Base-by-base conservation (phyloP, 805 yeast species). In the Huiozyma naganishii region DNA sequence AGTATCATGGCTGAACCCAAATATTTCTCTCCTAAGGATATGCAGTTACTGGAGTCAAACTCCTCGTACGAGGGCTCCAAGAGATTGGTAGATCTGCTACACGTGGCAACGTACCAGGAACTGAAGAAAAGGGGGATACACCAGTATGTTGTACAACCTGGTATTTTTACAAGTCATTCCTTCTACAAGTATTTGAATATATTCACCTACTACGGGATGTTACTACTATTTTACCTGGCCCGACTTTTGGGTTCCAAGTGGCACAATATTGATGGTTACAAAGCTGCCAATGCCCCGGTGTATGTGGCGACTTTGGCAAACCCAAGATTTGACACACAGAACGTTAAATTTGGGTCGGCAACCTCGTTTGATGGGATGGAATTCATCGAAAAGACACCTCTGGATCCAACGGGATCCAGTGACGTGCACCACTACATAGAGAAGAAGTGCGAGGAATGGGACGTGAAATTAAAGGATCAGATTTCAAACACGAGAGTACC, bases 61-160 rank as follows among this genome's bases (percentile, higher is more conserved):
- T 76, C 74, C 41, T 78, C 95, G 6, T 92, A 92, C 58, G 97
- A 90, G 61, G 95, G 95, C 8, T 87, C 97, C 1, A 92, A 92
- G 58, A 71, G 95, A 55, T 67, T 83, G 50, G 80, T 90, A 35
- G 97, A 92, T 61, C 70, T 89, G 44, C 64, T 88, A 36, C 97
- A 90, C 63, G 61, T 75, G 37, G 88, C 84, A 7, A 75, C 88
- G 1, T 83, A 76, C 60, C 59, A 73, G 46, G 51, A 66, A 13
- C 65, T 86, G 55, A 52, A 65, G 29, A 53, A 72, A 9, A 57
- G 71, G 41, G 83, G 80, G 1, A 74, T 90, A 40, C 69, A 67
- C 40, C 88, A 83, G 57, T 88, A 84, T 64, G 66, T 90, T 32
- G 79, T 84, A 5, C 96, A 92, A 47, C 99, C 99, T 0, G 98